Evolutionary conservation across 2,329 filamentous ascomycete genomes (phyloP).

Genomic region (Cytospora leucostoma): DNA sequence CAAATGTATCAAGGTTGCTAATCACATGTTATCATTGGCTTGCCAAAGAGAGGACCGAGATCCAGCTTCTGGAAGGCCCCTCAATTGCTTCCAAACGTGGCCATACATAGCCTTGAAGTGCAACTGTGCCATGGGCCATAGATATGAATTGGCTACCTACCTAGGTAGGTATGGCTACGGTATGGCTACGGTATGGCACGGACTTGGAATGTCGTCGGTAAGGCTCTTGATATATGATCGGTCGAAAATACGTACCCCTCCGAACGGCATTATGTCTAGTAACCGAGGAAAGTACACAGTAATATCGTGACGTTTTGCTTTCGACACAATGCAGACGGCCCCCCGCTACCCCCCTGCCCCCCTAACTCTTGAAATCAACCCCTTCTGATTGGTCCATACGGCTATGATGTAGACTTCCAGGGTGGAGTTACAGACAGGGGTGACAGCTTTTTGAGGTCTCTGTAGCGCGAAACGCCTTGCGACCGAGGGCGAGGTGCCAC

Average conservation of each 20-base stretch:
- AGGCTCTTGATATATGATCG: slow-evolving; percentile 13
- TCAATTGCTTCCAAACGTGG: not conserved
- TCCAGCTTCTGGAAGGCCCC: not conserved
- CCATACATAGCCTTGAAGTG: not conserved
- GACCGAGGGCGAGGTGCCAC: slow-evolving; percentile 26
- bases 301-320: slow-evolving; percentile 23
- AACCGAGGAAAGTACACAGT: not conserved
- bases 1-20: too few species aligned
- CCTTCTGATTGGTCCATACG: slow-evolving; percentile 21
- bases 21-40: too few species aligned
- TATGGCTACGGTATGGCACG: too few species aligned
- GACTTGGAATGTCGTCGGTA: not conserved
- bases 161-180: too few species aligned
- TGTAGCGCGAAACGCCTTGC: slow-evolving; percentile 21
- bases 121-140: too few species aligned
- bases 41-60: slow-evolving; percentile 2
- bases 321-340: slow-evolving; percentile 15
- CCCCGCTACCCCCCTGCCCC: slow-evolving; percentile 4
- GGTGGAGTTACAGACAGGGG: slow-evolving; percentile 18
- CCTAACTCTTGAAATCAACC: slow-evolving; percentile 24
- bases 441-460: slow-evolving; percentile 18
- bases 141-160: too few species aligned
- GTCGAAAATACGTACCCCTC: slow-evolving; percentile 27
- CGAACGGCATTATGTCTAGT: slow-evolving; percentile 9
- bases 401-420: slow-evolving; percentile 21